phyloP scores from a whole-genome alignment of 805 yeast species.

The Kazachstania kunashirensis region DNA sequence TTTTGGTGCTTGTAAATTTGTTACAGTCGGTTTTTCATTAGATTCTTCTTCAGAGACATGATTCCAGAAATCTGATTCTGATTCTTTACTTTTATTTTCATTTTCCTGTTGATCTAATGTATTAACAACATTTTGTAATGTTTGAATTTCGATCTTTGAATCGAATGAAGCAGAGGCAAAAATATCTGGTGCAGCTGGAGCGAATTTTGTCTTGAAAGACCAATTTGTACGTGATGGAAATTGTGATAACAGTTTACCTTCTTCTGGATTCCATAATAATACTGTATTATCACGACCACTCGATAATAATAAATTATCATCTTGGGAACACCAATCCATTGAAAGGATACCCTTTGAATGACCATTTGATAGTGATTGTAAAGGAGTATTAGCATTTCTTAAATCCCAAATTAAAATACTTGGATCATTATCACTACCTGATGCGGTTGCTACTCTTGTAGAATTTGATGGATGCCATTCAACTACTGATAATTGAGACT shows the following conservation, averaged over 20 bases:
- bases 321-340: slow-evolving; percentile 87
- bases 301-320: slow-evolving; percentile 69
- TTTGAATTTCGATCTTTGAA: slow-evolving; percentile 69
- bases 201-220: slow-evolving; percentile 84
- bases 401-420: slow-evolving; percentile 86
- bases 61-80: slow-evolving; percentile 81
- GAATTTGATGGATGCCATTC: slow-evolving; percentile 93
- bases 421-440: slow-evolving; percentile 72
- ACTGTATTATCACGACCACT: slow-evolving; percentile 88
- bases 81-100: slow-evolving; percentile 24
- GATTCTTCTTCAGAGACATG: slow-evolving; percentile 57
- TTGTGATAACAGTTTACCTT: slow-evolving; percentile 65
- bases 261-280: slow-evolving; percentile 79
- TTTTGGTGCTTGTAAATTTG: slow-evolving; percentile 67
- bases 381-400: slow-evolving; percentile 89
- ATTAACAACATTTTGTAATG: slow-evolving; percentile 59
- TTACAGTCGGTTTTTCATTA: slow-evolving; percentile 61
- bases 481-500: slow-evolving; percentile 68
- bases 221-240: slow-evolving; percentile 90
- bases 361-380: slow-evolving; percentile 50
- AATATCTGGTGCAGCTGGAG: slow-evolving; percentile 79
- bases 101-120: slow-evolving; percentile 23
- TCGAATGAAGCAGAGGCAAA: slow-evolving; percentile 86
- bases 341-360: slow-evolving; percentile 84
- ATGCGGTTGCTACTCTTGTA: slow-evolving; percentile 80